phyloP scores from a whole-genome alignment of 257 asterid genomes.

The Solanum sitiens region DNA sequence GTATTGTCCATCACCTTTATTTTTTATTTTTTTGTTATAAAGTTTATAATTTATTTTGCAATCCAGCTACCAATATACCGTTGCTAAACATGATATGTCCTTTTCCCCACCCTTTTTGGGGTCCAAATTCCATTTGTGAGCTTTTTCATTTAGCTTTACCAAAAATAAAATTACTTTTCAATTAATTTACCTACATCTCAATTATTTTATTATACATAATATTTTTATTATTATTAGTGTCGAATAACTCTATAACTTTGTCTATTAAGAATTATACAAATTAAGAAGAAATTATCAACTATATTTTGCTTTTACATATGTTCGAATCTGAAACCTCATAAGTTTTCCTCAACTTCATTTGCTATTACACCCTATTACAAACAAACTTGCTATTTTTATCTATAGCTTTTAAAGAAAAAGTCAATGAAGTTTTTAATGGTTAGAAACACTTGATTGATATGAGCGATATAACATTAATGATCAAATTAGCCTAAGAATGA shows the following conservation, averaged over 20 bases:
- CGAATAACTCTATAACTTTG: too few species aligned
- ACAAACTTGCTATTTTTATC: neutral
- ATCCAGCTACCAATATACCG: neutral
- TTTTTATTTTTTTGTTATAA: neutral
- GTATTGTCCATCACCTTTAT: neutral
- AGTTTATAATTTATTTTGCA: neutral
- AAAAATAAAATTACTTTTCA: neutral
- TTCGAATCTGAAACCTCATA: neutral
- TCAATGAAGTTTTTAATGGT: neutral
- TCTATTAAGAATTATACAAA: neutral
- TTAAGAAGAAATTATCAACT: neutral
- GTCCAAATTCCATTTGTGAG: neutral
- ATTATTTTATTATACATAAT: neutral
- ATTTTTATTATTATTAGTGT: neutral
- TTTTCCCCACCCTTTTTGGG: neutral
- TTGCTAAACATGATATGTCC: neutral
- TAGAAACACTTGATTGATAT: neutral
- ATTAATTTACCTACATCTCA: accelerated
- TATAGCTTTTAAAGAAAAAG: neutral
- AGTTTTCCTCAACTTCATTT: neutral
- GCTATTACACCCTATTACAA: neutral
- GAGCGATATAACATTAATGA: neutral
- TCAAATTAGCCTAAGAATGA: neutral
- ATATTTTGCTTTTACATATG: accelerated
- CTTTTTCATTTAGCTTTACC: neutral